These are phyloP conservation scores for Lecanicillium sp. DNA, from an alignment of 2,329 filamentous ascomycete species.

Conservation along the genomic window DNA sequence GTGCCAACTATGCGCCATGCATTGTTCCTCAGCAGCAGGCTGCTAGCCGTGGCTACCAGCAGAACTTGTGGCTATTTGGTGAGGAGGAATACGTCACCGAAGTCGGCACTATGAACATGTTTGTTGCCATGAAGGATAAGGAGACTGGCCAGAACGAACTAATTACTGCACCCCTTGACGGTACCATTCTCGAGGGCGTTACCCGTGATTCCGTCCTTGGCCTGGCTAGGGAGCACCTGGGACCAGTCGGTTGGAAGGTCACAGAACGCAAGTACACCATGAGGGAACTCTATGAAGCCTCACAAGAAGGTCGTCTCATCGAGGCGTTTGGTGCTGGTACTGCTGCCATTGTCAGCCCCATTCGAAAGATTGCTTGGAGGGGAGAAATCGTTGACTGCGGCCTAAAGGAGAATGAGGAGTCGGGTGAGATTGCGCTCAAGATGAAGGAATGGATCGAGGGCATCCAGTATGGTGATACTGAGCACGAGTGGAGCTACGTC, in stretches of 20 bases:
- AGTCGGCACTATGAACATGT: constrained; percentile 98
- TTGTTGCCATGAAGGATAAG: constrained; percentile 76
- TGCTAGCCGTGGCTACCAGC: constrained; percentile 85
- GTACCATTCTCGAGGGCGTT: constrained; percentile 92
- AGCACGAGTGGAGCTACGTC: constrained; percentile 79
- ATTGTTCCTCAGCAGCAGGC: constrained; percentile 94
- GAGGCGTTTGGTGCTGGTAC: constrained; percentile 94
- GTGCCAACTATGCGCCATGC: constrained; percentile 98
- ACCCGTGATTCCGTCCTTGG: constrained; percentile 85
- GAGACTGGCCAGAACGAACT: constrained; percentile 86
- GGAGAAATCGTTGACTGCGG: constrained; percentile 77
- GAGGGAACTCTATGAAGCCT: constrained; percentile 72
- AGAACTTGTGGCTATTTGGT: constrained; percentile 97
- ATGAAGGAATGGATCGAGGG: constrained; percentile 97
- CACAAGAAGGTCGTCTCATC: constrained; percentile 74
- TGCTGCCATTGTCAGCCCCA: constrained; percentile 85
- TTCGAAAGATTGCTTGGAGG: constrained; percentile 84
- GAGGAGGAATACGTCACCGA: constrained; percentile 94
- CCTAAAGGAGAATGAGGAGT: constrained; percentile 71
- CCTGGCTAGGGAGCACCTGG: constrained; percentile 76
- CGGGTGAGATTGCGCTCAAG: constrained; percentile 71
- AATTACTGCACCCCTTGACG: constrained; percentile 89
- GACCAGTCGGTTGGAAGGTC: constrained; percentile 79
- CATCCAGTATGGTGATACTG: constrained; percentile 90
- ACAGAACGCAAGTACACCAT: constrained; percentile 89